Conservation (phyloP, 2,329 filamentous ascomycete genomes). For the Penicillium sp. region DNA sequence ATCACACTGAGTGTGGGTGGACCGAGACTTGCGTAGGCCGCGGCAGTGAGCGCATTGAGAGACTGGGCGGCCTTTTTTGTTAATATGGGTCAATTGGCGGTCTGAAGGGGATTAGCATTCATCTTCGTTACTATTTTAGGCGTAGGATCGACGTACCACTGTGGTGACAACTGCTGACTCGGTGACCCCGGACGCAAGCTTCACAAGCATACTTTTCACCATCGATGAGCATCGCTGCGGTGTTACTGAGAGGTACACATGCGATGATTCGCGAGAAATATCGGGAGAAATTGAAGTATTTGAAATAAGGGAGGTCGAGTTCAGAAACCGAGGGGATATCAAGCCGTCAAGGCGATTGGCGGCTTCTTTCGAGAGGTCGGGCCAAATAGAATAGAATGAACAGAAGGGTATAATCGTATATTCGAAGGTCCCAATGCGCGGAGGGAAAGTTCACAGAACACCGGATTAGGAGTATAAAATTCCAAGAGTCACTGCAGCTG, state of each 20-base stretch:
- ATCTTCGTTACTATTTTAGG: neutral
- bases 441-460: slow-evolving; percentile 23
- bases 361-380: slow-evolving; percentile 23
- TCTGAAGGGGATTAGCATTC: slow-evolving; percentile 54
- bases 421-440: slow-evolving; percentile 33
- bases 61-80: slow-evolving; percentile 94
- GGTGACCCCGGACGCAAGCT: slow-evolving; percentile 96
- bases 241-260: slow-evolving; percentile 40
- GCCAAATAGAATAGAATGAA: slow-evolving; percentile 25
- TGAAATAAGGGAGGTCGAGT: slow-evolving; percentile 12
- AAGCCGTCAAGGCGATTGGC: slow-evolving; percentile 36
- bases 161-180: slow-evolving; percentile 98
- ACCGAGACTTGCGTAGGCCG: slow-evolving; percentile 90
- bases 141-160: slow-evolving; percentile 64
- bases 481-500: slow-evolving; percentile 2
- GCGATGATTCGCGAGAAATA: slow-evolving; percentile 39
- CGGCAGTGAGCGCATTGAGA: slow-evolving; percentile 98
- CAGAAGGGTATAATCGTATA: slow-evolving; percentile 37
- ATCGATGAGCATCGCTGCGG: slow-evolving; percentile 71
- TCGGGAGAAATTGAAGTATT: slow-evolving; percentile 17
- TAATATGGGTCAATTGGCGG: slow-evolving; percentile 87
- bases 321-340: slow-evolving; percentile 10
- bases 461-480: slow-evolving; percentile 6
- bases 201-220: slow-evolving; percentile 98
- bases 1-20: slow-evolving; percentile 93